Percentiles rank a stretch among this genome's conserved stretches.
Evolutionary conservation across 345 rosid genomes (phyloP).

Genomic region (Dovyalis caffra): DNA sequence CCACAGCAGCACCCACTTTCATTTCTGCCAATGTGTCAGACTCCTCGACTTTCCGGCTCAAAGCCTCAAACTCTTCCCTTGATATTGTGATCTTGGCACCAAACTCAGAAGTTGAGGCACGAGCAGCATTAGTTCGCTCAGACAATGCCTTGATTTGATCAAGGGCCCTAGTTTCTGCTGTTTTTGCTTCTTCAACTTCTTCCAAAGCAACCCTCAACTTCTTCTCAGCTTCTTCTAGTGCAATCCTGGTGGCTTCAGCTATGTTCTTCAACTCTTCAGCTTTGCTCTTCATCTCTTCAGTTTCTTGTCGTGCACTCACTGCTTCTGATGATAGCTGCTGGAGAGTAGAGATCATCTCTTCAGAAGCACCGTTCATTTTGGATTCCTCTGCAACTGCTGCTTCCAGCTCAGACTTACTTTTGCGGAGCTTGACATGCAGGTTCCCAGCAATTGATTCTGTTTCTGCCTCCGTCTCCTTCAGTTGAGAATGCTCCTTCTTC

Average conservation of each 20-base stretch:
- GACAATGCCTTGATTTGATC: slow-evolving; percentile 66
- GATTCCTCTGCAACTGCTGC: slow-evolving; percentile 59
- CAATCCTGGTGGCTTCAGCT: slow-evolving; percentile 55
- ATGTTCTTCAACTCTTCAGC: slow-evolving; percentile 66
- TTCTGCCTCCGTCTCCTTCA: slow-evolving; percentile 78
- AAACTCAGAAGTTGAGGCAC: slow-evolving; percentile 74
- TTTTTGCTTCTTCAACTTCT: slow-evolving; percentile 87
- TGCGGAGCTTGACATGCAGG: slow-evolving; percentile 73
- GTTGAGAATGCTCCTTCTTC: slow-evolving; percentile 66
- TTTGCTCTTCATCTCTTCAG: slow-evolving; percentile 70
- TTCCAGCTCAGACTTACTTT: slow-evolving; percentile 78
- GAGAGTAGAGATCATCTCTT: slow-evolving; percentile 76
- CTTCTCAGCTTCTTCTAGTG: slow-evolving; percentile 70
- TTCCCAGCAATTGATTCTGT: slow-evolving; percentile 79
- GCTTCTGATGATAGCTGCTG: slow-evolving; percentile 69
- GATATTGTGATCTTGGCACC: slow-evolving; percentile 77
- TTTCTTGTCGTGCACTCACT: slow-evolving; percentile 60
- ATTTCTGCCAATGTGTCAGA: slow-evolving; percentile 73
- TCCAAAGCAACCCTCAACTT: slow-evolving; percentile 66
- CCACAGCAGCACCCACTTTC: slow-evolving; percentile 94
- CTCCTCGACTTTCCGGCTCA: slow-evolving; percentile 76
- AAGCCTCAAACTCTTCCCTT: slow-evolving; percentile 69
- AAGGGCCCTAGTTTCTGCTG: slow-evolving; percentile 65
- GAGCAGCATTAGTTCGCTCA: slow-evolving; percentile 69
- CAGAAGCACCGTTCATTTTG: slow-evolving; percentile 61